Evolutionary conservation across 75 land plant species (phyloP).

Genomic region (Sequoia sempervirens): DNA sequence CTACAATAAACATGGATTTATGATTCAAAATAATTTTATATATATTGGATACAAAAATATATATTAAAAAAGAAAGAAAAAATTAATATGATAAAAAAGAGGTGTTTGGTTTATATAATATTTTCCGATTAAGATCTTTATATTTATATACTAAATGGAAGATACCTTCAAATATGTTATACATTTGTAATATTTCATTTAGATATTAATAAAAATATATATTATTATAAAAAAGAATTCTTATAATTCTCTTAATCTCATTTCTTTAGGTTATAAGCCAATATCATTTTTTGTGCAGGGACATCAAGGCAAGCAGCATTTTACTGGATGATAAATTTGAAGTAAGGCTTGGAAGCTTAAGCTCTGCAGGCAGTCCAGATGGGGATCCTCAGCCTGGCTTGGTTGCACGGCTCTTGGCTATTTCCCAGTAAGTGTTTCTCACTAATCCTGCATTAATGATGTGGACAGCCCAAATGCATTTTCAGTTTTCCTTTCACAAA

Average conservation of each 20-base stretch:
- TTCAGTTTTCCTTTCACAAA: not conserved
- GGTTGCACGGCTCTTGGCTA: conserved; percentile 14
- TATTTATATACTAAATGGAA: too few species aligned
- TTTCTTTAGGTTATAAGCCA: not conserved
- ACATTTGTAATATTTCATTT: not conserved
- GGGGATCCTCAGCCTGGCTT: conserved; percentile 14
- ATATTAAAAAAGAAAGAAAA: too few species aligned
- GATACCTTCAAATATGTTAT: too few species aligned
- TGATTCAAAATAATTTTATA: too few species aligned
- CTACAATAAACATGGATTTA: too few species aligned
- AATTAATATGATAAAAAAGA: too few species aligned
- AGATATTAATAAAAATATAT: not conserved
- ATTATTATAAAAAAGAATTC: not conserved
- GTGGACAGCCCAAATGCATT: not conserved
- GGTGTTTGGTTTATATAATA: too few species aligned
- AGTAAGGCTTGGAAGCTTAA: conserved; percentile 32
- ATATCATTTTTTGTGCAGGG: conserved; percentile 12
- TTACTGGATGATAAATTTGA: conserved; percentile 30
- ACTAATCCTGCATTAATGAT: not conserved
- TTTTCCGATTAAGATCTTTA: too few species aligned
- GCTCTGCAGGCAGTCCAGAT: conserved; percentile 16
- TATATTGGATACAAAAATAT: too few species aligned
- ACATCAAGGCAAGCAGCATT: conserved; percentile 29
- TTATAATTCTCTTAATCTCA: too few species aligned
- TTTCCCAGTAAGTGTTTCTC: conserved; percentile 21